phyloP scores from a whole-genome alignment of 2,329 filamentous ascomycete genomes.

The Phaeoacremonium minimum region DNA sequence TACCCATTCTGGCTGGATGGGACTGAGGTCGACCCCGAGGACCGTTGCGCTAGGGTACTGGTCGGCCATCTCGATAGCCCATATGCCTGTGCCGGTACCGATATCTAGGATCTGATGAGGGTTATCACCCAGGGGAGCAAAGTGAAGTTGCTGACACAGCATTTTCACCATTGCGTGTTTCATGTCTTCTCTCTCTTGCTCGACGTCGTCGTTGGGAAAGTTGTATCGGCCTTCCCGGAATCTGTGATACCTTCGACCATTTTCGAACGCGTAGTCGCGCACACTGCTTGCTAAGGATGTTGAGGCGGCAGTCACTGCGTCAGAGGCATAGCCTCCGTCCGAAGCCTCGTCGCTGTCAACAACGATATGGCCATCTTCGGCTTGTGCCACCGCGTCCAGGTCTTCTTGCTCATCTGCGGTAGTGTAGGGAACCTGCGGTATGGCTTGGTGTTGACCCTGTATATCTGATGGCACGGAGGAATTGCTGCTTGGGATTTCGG shows the following conservation, averaged over 20 bases:
- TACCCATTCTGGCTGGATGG: constrained; percentile 42
- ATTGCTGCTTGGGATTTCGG: too few species aligned
- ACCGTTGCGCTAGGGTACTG: constrained; percentile 33
- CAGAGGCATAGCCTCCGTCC: constrained; percentile 23
- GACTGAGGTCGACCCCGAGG: constrained; percentile 36
- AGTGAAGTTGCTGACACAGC: constrained; percentile 44
- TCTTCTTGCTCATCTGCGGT: constrained; percentile 6
- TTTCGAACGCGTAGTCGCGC: constrained; percentile 48
- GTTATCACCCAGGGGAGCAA: constrained; percentile 42
- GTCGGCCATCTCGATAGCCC: constrained; percentile 52
- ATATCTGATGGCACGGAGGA: too few species aligned
- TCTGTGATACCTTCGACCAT: constrained; percentile 55
- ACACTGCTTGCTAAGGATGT: constrained; percentile 30
- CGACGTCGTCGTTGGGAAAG: constrained; percentile 56
- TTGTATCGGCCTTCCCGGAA: constrained; percentile 51
- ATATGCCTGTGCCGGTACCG: constrained; percentile 55
- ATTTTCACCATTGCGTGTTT: constrained; percentile 49
- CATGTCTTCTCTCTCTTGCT: constrained; percentile 55
- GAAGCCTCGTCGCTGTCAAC: constrained; percentile 19
- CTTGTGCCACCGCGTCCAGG: constrained; percentile 16
- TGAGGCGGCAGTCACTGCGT: constrained; percentile 19
- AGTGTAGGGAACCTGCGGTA: too few species aligned
- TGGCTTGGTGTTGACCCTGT: too few species aligned
- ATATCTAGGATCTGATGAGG: constrained; percentile 51
- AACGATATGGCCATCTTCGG: constrained; percentile 19